Conservation (phyloP, 306 rosid genomes). For the Malus domestica region DNA sequence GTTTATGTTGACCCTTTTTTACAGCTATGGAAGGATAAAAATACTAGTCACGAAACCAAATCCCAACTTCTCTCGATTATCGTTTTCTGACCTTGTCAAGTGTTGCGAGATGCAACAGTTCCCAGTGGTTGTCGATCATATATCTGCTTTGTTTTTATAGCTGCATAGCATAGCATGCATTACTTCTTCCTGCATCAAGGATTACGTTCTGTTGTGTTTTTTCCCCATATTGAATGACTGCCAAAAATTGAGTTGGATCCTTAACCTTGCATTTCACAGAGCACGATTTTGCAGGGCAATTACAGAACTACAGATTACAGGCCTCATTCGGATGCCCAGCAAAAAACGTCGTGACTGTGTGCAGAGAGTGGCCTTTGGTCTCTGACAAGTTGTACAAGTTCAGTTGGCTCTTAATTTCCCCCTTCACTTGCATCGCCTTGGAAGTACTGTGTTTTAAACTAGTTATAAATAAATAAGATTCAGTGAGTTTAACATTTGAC, state of each 20-base stretch:
- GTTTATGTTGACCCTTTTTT: neutral
- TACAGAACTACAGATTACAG: conserved; percentile 75
- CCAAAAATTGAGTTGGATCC: conserved; percentile 23
- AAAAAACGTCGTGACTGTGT: conserved; percentile 82
- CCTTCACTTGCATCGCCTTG: no score
- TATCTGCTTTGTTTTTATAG: neutral
- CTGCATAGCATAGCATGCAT: neutral
- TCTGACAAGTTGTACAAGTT: conserved; percentile 25
- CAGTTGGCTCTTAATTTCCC: neutral
- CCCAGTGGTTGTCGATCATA: neutral
- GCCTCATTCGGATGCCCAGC: conserved; percentile 82
- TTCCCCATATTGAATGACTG: neutral
- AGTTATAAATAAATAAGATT: no score
- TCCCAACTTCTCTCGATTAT: neutral
- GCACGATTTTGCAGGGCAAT: conserved; percentile 90
- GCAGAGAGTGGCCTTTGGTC: conserved; percentile 84
- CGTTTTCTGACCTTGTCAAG: neutral
- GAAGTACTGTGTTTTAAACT: no score
- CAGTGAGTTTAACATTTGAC: no score
- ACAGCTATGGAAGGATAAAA: neutral
- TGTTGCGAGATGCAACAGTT: neutral
- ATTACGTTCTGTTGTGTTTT: neutral
- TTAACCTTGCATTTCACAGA: conserved; percentile 46
- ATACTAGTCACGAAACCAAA: neutral
- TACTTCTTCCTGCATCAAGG: neutral